Conservation (phyloP, 768 basidiomycete genomes). For the Termitomyces sp. region DNA sequence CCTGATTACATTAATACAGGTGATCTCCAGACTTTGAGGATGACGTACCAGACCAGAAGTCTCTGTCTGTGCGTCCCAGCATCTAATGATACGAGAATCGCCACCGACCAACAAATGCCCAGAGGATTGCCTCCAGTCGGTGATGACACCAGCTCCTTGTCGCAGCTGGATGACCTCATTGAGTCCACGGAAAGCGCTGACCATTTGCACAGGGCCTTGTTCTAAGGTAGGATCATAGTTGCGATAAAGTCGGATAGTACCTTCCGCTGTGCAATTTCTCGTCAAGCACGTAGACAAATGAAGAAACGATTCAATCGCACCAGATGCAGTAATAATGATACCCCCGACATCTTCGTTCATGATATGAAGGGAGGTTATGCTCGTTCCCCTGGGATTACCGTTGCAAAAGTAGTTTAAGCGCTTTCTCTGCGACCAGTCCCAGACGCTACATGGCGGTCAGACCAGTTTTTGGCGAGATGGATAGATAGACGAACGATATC, state of each 20-base stretch:
- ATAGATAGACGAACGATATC: slow-evolving; percentile 55
- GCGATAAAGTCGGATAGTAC: slow-evolving; percentile 85
- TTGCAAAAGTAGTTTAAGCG: slow-evolving; percentile 84
- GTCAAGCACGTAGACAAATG: background rate
- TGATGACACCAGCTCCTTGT: slow-evolving; percentile 80
- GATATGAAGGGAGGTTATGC: slow-evolving; percentile 83
- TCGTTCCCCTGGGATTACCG: slow-evolving; percentile 76
- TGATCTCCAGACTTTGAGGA: background rate
- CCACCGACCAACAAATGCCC: slow-evolving; percentile 89
- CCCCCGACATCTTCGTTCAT: slow-evolving; percentile 96
- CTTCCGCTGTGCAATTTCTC: slow-evolving; percentile 60
- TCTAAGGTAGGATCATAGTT: slow-evolving; percentile 80
- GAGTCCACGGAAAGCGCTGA: slow-evolving; percentile 88
- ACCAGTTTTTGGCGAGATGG: background rate
- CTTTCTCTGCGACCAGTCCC: slow-evolving; percentile 87
- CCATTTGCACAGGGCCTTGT: slow-evolving; percentile 80
- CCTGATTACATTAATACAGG: slow-evolving; percentile 39
- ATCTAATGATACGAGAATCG: slow-evolving; percentile 80
- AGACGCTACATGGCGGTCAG: slow-evolving; percentile 54
- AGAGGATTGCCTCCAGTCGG: slow-evolving; percentile 89
- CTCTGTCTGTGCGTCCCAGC: slow-evolving; percentile 96
- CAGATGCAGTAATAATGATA: slow-evolving; percentile 81
- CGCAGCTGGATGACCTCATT: slow-evolving; percentile 69
- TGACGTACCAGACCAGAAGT: slow-evolving; percentile 60
- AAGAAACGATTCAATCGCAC: slow-evolving; percentile 38